Evolutionary conservation across 129 eudicot genomes (phyloP).

Genomic region (Oenanthe sinensis): DNA sequence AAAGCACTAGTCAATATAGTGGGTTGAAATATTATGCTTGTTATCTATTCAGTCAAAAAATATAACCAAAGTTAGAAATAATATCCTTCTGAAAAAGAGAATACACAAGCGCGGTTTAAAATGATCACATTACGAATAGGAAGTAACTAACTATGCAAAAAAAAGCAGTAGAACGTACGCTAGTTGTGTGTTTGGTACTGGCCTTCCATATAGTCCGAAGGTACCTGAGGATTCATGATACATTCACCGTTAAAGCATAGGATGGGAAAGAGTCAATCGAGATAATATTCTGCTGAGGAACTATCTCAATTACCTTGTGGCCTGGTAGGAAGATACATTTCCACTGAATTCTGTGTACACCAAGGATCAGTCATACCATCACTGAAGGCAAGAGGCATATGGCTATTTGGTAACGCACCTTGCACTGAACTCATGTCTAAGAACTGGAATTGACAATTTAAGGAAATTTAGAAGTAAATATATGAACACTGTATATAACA

Average conservation of each 20-base stretch:
- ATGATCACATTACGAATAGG: not conserved
- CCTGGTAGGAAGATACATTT: conserved; percentile 33
- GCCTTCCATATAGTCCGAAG: conserved; percentile 39
- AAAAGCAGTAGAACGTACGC: conserved; percentile 33
- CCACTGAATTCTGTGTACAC: conserved; percentile 42
- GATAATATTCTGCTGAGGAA: conserved; percentile 2
- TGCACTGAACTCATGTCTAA: conserved; percentile 73
- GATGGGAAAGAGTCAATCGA: not conserved
- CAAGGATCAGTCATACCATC: conserved; percentile 30
- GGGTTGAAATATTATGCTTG: not conserved
- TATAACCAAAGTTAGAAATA: not conserved
- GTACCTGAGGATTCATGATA: conserved; percentile 39
- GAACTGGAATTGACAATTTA: conserved; percentile 40
- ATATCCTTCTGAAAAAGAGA: not conserved
- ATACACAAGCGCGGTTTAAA: not conserved
- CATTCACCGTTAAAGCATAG: not conserved
- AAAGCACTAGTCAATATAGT: not conserved
- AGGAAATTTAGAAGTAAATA: not conserved
- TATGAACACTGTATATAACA: not conserved
- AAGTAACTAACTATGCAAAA: not conserved
- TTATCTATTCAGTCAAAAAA: not conserved
- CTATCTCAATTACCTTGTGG: conserved; percentile 28
- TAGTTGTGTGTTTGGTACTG: conserved; percentile 41
- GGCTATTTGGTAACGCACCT: conserved; percentile 47
- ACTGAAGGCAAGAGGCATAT: conserved; percentile 22